A percentile compares a stretch with the other conserved stretches of the same genome.
Conservation (phyloP, 768 basidiomycete species). For the Lentinula edodes region DNA sequence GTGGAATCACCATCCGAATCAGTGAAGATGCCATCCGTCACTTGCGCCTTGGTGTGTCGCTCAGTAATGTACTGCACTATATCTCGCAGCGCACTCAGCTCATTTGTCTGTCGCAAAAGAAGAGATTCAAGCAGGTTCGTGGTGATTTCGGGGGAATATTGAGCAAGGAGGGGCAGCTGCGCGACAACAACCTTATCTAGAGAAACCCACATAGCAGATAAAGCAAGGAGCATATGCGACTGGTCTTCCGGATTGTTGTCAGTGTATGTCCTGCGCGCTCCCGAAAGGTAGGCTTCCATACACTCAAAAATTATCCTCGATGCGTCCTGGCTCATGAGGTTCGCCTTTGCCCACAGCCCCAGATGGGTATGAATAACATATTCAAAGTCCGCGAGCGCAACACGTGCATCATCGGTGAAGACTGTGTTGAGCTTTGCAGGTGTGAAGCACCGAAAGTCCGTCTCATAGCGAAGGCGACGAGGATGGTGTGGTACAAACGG, state of each 20-base stretch:
- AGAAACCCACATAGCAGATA: slow-evolving; percentile 44
- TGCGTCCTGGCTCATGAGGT: slow-evolving; percentile 9
- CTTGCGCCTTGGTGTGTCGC: not conserved
- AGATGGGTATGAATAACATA: slow-evolving; percentile 21
- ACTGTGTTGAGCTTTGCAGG: not conserved
- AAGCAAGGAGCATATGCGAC: slow-evolving; percentile 39
- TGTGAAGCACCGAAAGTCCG: slow-evolving; percentile 8
- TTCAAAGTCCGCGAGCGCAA: slow-evolving; percentile 33
- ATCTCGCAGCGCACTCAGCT: slow-evolving; percentile 20
- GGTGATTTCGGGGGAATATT: slow-evolving; percentile 43
- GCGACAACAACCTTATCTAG: slow-evolving; percentile 31
- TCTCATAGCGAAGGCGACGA: slow-evolving; percentile 13
- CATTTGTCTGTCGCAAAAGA: slow-evolving; percentile 26
- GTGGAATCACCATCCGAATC: slow-evolving; percentile 8
- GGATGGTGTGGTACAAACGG: slow-evolving; percentile 14
- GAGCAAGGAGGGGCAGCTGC: slow-evolving; percentile 29
- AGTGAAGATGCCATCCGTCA: slow-evolving; percentile 29
- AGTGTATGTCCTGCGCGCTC: slow-evolving; percentile 21
- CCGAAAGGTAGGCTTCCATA: slow-evolving; percentile 18
- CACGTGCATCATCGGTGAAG: slow-evolving; percentile 7
- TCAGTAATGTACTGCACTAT: slow-evolving; percentile 24
- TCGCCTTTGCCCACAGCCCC: slow-evolving; percentile 23
- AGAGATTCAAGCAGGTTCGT: slow-evolving; percentile 31
- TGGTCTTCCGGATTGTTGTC: slow-evolving; percentile 28
- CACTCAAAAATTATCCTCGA: slow-evolving; percentile 20